phyloP scores from a whole-genome alignment of 768 basidiomycete genomes.

The Lactifluus echinatus region DNA sequence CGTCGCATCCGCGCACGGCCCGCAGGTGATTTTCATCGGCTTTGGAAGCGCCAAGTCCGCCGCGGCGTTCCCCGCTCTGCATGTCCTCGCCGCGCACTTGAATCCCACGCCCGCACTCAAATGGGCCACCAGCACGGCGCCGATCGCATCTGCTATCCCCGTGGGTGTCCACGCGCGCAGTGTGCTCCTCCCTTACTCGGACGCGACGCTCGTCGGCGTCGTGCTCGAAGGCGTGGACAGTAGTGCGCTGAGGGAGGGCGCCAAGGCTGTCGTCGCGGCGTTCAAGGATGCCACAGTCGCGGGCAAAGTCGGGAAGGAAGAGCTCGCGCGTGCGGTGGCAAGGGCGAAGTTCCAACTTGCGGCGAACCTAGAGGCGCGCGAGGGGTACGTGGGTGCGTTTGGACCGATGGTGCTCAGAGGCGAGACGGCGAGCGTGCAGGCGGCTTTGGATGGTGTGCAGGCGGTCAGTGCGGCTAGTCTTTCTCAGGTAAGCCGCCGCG shows the following conservation, averaged over 20 bases:
- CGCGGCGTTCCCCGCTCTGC: conserved; percentile 60
- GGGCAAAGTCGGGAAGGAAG: conserved; percentile 48
- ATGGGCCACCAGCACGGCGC: conserved; percentile 71
- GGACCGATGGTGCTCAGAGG: conserved; percentile 61
- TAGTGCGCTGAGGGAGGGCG: conserved; percentile 56
- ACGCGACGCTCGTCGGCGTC: conserved; percentile 82
- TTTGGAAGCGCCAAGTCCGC: conserved; percentile 65
- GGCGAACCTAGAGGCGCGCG: conserved; percentile 54
- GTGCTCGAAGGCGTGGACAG: conserved; percentile 62
- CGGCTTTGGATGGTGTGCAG: conserved; percentile 61
- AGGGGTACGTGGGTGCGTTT: conserved; percentile 52
- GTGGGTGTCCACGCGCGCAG: conserved; percentile 54
- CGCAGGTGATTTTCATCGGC: conserved; percentile 79
- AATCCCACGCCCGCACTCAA: conserved; percentile 77
- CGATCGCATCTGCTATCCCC: conserved; percentile 55
- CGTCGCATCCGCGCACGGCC: conserved; percentile 46
- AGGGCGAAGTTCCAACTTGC: conserved; percentile 87
- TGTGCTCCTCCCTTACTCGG: conserved; percentile 83
- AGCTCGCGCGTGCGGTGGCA: conserved; percentile 70
- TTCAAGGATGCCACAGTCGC: conserved; percentile 41
- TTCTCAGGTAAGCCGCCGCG: conserved; percentile 46
- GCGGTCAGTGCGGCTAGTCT: conserved; percentile 56
- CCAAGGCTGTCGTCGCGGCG: conserved; percentile 57
- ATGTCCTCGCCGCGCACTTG: conserved; percentile 72
- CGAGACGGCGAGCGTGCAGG: conserved; percentile 46